Base-by-base conservation (phyloP, 257 asterid genomes). In the Cinchona pubescens region DNA sequence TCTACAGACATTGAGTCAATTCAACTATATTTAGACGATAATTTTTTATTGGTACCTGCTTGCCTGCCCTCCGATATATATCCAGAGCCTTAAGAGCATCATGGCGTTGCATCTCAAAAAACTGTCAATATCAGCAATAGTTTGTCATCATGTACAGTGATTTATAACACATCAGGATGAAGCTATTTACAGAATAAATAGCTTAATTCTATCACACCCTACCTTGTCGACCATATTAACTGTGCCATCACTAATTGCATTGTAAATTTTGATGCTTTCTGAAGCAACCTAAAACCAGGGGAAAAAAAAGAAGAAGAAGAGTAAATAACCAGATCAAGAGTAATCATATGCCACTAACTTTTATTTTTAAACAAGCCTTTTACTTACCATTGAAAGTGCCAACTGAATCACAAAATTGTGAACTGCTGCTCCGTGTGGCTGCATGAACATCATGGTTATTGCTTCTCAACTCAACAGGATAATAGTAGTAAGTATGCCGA, bases 151-250 rank as follows among this genome's bases (percentile, higher is more conserved):
- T 21, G 59, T 42, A 15, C 38, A 42, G 25, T 25, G 27, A 4
- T 56, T 9, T 38, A 38, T 27, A 42, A 67, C 46, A 35, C n/a
- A 72, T 25, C 55, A 72, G 18, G 11, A 19, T 18, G 16, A 60
- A 40, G 23, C 43, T 56, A 30, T 38, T 27, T 35, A 40, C 40
- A 72, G 42, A 13, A 58, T 40, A 25, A 66, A 42, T 68, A 75
- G 79, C 15, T 43, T 78, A 82, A 60, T n/a, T n/a, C n/a, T n/a
- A 81, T 68, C 55, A 51, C 55, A 34, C 25, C 77, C 65, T 84
- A 95, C 98, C 99, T 95, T 95, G 90, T 95, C 99, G 69, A 95
- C 97, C 88, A 95, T 81, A 85, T 95, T 95, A 69, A 90, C 93
- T 4, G 92, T 78, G 49, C 96, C 99, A 75, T 91, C 99, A 80